Evolutionary conservation across 2,329 filamentous ascomycete species (phyloP), one percentile per base, ranked within the genome.

Genomic region (Cladophialophora psammophila): DNA sequence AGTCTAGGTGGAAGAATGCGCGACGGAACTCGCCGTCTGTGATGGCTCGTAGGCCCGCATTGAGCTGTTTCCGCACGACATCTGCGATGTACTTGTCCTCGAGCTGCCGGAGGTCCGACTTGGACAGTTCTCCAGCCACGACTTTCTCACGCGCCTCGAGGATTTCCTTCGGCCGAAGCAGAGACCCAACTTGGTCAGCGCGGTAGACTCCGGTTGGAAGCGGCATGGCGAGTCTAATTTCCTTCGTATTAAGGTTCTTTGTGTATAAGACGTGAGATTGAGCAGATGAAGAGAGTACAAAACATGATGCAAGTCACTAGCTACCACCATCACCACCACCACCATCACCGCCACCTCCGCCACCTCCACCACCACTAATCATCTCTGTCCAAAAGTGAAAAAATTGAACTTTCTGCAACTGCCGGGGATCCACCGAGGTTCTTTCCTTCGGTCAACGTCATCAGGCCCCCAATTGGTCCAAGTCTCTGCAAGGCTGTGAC

Each of bases 1-100:
- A 87, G 76, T 87, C 85, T 66, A 87, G 81, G 75, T 87, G 85
- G 78, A 87, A 87, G 78, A 82, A 87, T 54, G 81, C 81, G 63
- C 85, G 83, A 60, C 85, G 82, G 76, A 85, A 86, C 75, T 87
- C 85, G 76, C 85, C 85, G 67, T 86, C 85, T 8, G 85, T 87
- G 54, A 87, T 80, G 63, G 81, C 80, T 63, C 78, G 80, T 31
- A 86, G 75, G 38, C 85, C 84, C 63, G 79, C 80, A 20, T 78
- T 77, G 52, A 86, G 78, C 73, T 87, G 81, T 71, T 82, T 80
- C 64, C 79, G 74, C 57, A 85, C 84, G 1, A 85, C 83, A 5
- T 79, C 72, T 36, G 79, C 76, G 70, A 86, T 81, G 74, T 83
- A 78, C 71, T 81, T 77, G 75, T 86, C 81, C 74, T 87, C 85